Evolutionary conservation across 441 rosid species (phyloP).

Genomic region (California macrophylla): DNA sequence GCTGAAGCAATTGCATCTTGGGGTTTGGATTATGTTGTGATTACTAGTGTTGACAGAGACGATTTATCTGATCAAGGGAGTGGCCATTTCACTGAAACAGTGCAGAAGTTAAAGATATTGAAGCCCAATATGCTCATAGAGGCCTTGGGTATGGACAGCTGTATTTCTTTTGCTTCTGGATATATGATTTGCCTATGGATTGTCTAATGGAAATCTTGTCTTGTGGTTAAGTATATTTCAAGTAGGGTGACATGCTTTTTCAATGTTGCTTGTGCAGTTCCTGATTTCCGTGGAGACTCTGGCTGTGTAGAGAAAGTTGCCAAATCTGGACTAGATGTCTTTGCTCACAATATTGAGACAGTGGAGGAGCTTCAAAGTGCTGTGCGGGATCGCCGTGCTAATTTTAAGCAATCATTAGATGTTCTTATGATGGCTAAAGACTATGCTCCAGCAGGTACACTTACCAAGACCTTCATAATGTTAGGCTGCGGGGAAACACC

Average conservation of each 20-base stretch:
- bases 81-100: conserved; percentile 73
- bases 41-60: conserved; percentile 92
- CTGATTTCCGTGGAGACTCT: conserved; percentile 80
- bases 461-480: conserved; percentile 92
- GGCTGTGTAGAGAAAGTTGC: conserved; percentile 80
- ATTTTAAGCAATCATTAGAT: conserved; percentile 2
- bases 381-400: conserved; percentile 24
- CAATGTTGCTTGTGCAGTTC: conserved; percentile 41
- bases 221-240: neutral
- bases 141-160: conserved; percentile 58
- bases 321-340: conserved; percentile 73
- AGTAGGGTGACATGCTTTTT: neutral
- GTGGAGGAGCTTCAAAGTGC: conserved; percentile 87
- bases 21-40: conserved; percentile 95
- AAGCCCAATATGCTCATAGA: conserved; percentile 86
- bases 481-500: conserved; percentile 96
- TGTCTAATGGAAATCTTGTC: neutral
- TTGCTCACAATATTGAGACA: conserved; percentile 96
- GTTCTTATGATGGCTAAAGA: conserved; percentile 65
- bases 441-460: conserved; percentile 30
- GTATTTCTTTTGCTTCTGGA: neutral
- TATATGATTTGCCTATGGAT: neutral
- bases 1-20: conserved; percentile 94
- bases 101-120: conserved; percentile 61
- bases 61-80: conserved; percentile 92